These are phyloP conservation scores for Fusarium armeniacum DNA, from an alignment of 2,329 filamentous ascomycete species.

Conservation along the genomic window DNA sequence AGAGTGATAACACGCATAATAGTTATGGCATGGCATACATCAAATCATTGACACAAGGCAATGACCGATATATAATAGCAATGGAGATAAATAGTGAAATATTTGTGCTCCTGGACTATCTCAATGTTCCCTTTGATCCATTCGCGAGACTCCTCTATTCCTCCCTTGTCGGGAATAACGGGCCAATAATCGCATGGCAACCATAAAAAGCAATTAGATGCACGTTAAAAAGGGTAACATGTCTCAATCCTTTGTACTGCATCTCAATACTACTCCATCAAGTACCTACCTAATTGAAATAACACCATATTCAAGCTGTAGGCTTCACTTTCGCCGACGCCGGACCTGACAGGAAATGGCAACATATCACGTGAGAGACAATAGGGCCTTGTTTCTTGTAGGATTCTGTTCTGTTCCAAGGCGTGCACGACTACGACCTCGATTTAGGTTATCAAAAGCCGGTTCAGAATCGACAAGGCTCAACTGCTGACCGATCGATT, in stretches of 20 bases:
- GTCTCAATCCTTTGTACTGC: background rate
- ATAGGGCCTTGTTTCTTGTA: conserved; percentile 9
- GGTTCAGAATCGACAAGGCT: conserved; percentile 26
- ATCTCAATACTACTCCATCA: background rate
- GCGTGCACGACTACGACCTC: conserved; percentile 1
- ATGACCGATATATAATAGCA: background rate
- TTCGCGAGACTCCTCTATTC: background rate
- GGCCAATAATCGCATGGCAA: background rate
- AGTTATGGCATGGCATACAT: background rate
- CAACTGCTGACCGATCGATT: conserved; percentile 12
- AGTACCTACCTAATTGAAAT: background rate
- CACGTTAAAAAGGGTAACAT: conserved; percentile 1
- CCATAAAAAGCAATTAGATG: background rate
- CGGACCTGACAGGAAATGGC: background rate
- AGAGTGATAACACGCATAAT: background rate
- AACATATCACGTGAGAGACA: conserved; percentile 16
- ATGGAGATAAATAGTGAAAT: background rate
- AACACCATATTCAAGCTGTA: conserved; percentile 4
- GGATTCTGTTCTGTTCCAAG: conserved; percentile 7
- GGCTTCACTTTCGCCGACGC: background rate
- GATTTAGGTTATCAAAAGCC: conserved; percentile 16
- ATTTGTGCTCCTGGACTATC: conserved; percentile 2
- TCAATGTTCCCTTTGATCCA: conserved; percentile 3
- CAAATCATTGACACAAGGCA: background rate
- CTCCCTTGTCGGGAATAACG: conserved; percentile 19